Base-by-base conservation (phyloP, 257 asterid species). In the Scutellaria baicalensis region DNA sequence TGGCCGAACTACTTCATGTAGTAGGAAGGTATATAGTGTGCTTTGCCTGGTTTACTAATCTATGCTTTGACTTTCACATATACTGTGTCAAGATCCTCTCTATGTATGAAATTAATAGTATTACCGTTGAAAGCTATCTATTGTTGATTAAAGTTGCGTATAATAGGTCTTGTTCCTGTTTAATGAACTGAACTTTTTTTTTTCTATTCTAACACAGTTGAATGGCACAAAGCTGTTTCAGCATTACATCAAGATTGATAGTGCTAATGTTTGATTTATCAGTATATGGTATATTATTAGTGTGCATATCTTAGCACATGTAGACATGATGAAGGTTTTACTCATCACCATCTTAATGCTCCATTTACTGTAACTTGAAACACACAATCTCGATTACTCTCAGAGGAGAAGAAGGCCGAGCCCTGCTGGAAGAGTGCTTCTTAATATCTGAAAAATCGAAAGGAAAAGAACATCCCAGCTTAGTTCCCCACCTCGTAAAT, bases 341-440 rank as follows among this genome's bases (percentile, higher is more conserved):
- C 35, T 42, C 23, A n/a, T 63, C 33, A 40, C 43, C 23, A 48
- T 33, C 51, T 9, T 72, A 18, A 23, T 20, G 35, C 51, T 10
- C 4, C 33, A 16, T 74, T 45, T 58, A 35, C 36, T 42, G 60
- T 51, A 52, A 39, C 39, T 11, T 31, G 14, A 39, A 18, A 73
- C 68, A 66, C 59, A 61, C 31, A 48, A 51, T 68, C 58, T 38
- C 27, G 44, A 44, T 54, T 39, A 52, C 72, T 71, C 48, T 40
- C 85, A 90, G 98, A 81, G 88, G 64, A 63, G 84, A 80, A 75
- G 98, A 93, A 87, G 96, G 98, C 50, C 87, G 91, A 66, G 81
- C 72, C 50, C 75, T 93, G 59, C 72, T 93, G 69, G 88, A 83
- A 73, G 90, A 93, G 75, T 88, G 93, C 85, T 73, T 93, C 71